Conservation (phyloP, 768 basidiomycete genomes). For the Amanita fuliginea region DNA sequence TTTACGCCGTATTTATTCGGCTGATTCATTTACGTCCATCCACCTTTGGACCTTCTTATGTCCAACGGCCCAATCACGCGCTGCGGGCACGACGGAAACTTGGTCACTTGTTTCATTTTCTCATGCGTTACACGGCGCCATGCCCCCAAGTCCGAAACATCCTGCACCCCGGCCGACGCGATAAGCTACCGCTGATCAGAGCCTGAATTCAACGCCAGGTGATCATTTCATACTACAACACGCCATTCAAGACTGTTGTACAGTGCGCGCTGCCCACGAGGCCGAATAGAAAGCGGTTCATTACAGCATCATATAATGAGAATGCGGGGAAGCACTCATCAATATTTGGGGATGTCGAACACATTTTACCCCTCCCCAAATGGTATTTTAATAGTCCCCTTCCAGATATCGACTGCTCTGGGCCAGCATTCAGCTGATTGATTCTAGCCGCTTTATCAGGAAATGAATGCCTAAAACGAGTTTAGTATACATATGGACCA, state of each 20-base stretch:
- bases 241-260: neutral
- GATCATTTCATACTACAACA: neutral
- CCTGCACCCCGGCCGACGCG: neutral
- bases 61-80: neutral
- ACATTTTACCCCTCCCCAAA: neutral
- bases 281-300: neutral
- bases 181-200: slow-evolving; percentile 1
- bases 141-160: neutral
- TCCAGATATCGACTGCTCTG: neutral
- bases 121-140: neutral
- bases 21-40: neutral
- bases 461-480: neutral
- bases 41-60: neutral
- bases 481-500: slow-evolving; percentile 2
- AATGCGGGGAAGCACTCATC: slow-evolving; percentile 1
- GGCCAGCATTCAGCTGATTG: neutral
- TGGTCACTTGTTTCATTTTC: slow-evolving; percentile 1
- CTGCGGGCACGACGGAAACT: slow-evolving; percentile 1
- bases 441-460: neutral
- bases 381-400: neutral
- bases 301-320: neutral
- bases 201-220: neutral
- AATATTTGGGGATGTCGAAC: neutral
- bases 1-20: neutral
- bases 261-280: neutral